Conservation (phyloP, 768 basidiomycete genomes). For the Pulveroboletus sp. region DNA sequence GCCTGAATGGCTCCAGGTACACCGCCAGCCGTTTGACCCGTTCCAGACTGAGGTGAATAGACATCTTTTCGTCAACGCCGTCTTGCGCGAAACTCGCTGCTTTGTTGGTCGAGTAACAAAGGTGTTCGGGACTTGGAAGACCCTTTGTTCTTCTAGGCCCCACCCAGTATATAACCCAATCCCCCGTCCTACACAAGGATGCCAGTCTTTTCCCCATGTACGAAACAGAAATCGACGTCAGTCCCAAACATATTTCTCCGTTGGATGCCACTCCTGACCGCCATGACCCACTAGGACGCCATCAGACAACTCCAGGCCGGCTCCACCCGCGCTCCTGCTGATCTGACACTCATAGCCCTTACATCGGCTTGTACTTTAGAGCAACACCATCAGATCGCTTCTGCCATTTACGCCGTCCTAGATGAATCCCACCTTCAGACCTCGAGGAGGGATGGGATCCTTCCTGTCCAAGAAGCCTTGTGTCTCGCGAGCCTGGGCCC, state of each 20-base stretch:
- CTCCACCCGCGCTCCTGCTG: conserved; percentile 15
- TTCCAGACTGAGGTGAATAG: conserved; percentile 64
- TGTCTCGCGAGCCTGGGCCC: conserved; percentile 15
- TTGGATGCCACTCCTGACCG: neutral
- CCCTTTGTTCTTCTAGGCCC: neutral
- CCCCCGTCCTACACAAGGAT: neutral
- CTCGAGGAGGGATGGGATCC: conserved; percentile 8
- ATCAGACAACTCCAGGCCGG: conserved; percentile 22
- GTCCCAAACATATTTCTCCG: neutral
- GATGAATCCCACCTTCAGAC: conserved; percentile 17
- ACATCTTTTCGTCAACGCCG: conserved; percentile 35
- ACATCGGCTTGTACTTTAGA: conserved; percentile 13
- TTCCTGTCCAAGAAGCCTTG: conserved; percentile 19
- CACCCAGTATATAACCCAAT: neutral
- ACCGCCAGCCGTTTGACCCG: conserved; percentile 50
- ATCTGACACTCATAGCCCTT: conserved; percentile 19
- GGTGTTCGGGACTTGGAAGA: too few species aligned
- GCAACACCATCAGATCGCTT: conserved; percentile 15
- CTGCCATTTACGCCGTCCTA: conserved; percentile 19
- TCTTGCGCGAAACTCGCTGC: neutral
- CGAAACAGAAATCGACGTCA: conserved; percentile 18
- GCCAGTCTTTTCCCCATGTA: conserved; percentile 8
- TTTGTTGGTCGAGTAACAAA: neutral
- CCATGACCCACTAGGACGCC: conserved; percentile 8
- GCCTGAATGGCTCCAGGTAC: conserved; percentile 55